A percentile compares a stretch with the other conserved stretches of the same genome.
These are phyloP conservation scores for Chlamydomonas schloesseri DNA, from an alignment of 139 green algal species.

Conservation along the genomic window DNA sequence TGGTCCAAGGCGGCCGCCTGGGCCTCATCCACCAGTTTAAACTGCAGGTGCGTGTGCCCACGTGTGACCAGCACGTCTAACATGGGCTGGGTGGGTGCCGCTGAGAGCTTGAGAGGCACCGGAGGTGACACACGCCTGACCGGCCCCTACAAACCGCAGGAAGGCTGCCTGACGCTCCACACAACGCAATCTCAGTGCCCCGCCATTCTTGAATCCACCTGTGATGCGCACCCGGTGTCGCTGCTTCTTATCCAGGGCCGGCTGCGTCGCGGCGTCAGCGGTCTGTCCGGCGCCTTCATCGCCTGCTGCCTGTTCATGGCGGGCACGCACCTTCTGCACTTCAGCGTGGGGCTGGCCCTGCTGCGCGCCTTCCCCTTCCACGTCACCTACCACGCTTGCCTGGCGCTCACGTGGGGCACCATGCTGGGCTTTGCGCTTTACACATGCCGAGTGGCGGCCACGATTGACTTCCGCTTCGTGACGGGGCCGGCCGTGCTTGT, in stretches of 20 bases:
- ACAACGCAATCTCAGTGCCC: no score
- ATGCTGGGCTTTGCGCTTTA: constrained; percentile 7
- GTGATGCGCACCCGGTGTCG: no score
- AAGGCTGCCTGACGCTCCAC: no score
- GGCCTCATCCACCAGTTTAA: neutral
- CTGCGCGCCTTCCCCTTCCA: constrained; percentile 15
- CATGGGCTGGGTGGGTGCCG: no score
- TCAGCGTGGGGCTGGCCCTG: neutral
- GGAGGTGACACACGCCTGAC: no score
- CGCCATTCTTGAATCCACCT: no score
- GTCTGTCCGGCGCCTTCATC: constrained; percentile 24
- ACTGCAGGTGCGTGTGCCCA: no score
- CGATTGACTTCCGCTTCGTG: constrained; percentile 28
- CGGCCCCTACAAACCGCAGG: no score
- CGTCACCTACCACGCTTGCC: constrained; percentile 3
- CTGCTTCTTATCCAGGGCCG: neutral
- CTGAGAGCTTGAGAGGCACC: no score
- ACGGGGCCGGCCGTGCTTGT: neutral
- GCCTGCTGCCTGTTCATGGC: constrained; percentile 20
- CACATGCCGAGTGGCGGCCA: neutral
- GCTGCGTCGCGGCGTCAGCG: neutral
- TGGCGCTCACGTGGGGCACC: neutral
- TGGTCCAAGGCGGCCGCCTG: constrained; percentile 5
- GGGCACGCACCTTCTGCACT: constrained; percentile 13
- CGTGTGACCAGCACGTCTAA: no score